Conservation (phyloP, 1,139 yeast genomes). For the Lodderomyces metapsilosis region DNA sequence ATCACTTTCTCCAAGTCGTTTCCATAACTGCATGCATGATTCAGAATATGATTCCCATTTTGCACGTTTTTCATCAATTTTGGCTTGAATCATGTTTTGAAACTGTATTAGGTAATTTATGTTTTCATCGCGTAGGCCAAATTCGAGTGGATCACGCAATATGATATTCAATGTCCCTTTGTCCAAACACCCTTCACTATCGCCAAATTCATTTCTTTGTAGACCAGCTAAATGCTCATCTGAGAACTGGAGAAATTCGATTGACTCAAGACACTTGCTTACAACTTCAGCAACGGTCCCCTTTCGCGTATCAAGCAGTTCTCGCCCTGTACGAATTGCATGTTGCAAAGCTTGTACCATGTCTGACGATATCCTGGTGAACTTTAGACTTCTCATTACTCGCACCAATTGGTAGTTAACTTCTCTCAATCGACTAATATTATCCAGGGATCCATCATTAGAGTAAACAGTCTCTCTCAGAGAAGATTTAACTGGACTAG, state of each 20-base stretch:
- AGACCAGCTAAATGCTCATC: constrained; percentile 35
- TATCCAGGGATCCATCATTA: constrained; percentile 6
- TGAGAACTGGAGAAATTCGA: constrained; percentile 28
- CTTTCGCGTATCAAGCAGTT: constrained; percentile 27
- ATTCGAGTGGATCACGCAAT: constrained; percentile 35
- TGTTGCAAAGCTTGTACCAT: constrained; percentile 22
- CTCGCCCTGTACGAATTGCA: constrained; percentile 27
- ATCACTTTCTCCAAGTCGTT: constrained; percentile 40
- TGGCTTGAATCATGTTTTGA: constrained; percentile 24
- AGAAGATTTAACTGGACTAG: constrained; percentile 37
- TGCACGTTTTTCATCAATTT: constrained; percentile 32
- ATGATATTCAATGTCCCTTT: constrained; percentile 38
- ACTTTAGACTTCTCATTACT: constrained; percentile 33
- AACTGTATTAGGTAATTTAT: constrained; percentile 31
- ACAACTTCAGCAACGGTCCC: constrained; percentile 24
- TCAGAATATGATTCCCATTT: constrained; percentile 31
- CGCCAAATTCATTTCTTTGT: constrained; percentile 21
- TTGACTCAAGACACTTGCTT: constrained; percentile 26
- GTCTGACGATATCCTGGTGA: constrained; percentile 39
- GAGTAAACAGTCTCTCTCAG: constrained; percentile 2
- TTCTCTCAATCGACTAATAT: constrained; percentile 24
- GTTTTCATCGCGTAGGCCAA: constrained; percentile 40
- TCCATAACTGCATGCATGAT: constrained; percentile 51
- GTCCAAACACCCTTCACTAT: constrained; percentile 26
- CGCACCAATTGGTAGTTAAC: constrained; percentile 38